These are phyloP conservation scores for Corinectria fuckeliana DNA, from an alignment of 2,329 filamentous ascomycete species.

Conservation along the genomic window DNA sequence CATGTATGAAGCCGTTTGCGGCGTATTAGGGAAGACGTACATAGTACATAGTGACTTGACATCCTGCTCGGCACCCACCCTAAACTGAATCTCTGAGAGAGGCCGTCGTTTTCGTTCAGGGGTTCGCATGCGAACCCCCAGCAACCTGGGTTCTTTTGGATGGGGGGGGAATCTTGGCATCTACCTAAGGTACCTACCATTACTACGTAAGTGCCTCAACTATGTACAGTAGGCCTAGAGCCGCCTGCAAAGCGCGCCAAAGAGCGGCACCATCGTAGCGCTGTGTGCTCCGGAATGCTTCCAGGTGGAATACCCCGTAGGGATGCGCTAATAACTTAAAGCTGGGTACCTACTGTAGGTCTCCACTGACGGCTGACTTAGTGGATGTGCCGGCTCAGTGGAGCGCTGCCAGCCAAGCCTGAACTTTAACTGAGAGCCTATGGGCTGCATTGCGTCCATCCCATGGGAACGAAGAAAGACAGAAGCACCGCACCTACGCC, in stretches of 20 bases:
- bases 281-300: background rate
- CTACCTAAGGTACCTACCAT: too few species aligned
- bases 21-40: background rate
- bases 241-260: conserved; percentile 5
- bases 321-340: conserved; percentile 11
- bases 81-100: background rate
- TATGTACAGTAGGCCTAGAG: too few species aligned
- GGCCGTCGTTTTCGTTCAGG: background rate
- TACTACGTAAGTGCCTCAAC: too few species aligned
- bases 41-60: background rate
- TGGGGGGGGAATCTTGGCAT: background rate
- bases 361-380: conserved; percentile 8
- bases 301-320: conserved; percentile 9
- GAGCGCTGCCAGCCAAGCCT: background rate
- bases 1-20: background rate
- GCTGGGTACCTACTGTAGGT: background rate
- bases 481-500: too few species aligned
- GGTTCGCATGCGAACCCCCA: background rate
- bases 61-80: background rate
- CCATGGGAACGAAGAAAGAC: background rate
- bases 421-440: background rate
- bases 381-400: too few species aligned
- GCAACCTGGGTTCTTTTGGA: conserved; percentile 10
- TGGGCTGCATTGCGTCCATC: background rate
- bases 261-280: background rate